Base-by-base conservation (phyloP, 2,329 filamentous ascomycete genomes). In the Sclerotiophoma versabilis region DNA sequence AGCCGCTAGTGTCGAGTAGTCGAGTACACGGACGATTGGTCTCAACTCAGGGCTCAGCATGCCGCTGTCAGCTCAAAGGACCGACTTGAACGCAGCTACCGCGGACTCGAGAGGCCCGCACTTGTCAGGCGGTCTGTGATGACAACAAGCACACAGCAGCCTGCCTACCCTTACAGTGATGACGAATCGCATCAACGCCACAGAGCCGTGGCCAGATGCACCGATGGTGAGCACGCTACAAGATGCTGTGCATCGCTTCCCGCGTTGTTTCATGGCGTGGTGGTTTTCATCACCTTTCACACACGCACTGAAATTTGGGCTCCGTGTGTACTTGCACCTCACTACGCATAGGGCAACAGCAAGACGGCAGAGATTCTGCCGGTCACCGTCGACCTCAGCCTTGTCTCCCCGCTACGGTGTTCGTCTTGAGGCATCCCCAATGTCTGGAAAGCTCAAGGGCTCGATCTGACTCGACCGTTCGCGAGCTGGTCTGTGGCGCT, bases 401-500 rank as follows among this genome's bases (percentile, higher is more conserved):
- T 14, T 37, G 19, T 26, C 36, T 25, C 14, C 42, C 30, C n/a
- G 5, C 7, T 22, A 47, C 44, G 33, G 33, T 19, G 11, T 15
- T 14, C 33, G 17, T 23, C 12, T 30, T 41, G 5, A 7, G 12
- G 12, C 37, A 23, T 29, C 27, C 39, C 39, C 11, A 19, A 15
- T 36, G n/a, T 36, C 19, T 26, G 45, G 34, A 19, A 20, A 22
- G 22, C 7, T 54, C 23, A n/a, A 49, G 45, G 45, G 27, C 45
- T 54, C 39, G 45, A 45, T 41, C 27, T 42, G 45, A 49, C 39
- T 54, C 51, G 34, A 54, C 39, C 45, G 51, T 42, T 49, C 45
- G 29, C 27, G 26, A 45, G 23, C 34, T 34, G 39, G 25, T 29
- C 33, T 36, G 51, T 46, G 51, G 45, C 51, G 51, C 36, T 14